Percentiles rank a stretch among this genome's conserved stretches.
Conservation (phyloP, 805 yeast species). For the Starmerella cellae region DNA sequence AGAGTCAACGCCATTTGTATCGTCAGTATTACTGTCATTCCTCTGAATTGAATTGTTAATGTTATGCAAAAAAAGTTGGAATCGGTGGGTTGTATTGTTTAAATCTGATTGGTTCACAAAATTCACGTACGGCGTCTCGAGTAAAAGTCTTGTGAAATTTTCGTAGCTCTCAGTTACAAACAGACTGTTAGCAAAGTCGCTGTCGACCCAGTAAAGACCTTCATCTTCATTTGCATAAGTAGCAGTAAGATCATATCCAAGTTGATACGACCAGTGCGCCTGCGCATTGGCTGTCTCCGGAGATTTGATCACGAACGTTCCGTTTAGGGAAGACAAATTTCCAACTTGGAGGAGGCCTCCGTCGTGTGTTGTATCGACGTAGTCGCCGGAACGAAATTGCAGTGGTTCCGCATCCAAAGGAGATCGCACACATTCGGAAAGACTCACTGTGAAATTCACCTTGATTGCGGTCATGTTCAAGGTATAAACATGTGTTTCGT, state of each 20-base stretch:
- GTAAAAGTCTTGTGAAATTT: conserved; percentile 10
- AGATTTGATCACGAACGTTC: conserved; percentile 4
- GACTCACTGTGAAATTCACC: conserved; percentile 2
- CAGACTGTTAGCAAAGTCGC: conserved; percentile 56
- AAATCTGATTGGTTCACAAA: conserved; percentile 7
- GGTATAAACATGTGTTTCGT: conserved; percentile 23
- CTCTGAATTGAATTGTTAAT: conserved; percentile 21
- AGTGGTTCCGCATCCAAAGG: conserved; percentile 5
- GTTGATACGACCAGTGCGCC: conserved; percentile 43
- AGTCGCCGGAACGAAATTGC: conserved; percentile 5
- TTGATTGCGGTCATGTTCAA: conserved; percentile 12
- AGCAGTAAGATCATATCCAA: conserved; percentile 41
- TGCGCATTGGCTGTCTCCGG: conserved; percentile 2
- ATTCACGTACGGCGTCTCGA: conserved; percentile 11
- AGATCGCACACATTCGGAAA: conserved; percentile 14
- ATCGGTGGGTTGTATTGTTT: conserved; percentile 9
- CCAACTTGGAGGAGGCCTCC: conserved; percentile 15
- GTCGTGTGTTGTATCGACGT: conserved; percentile 8
- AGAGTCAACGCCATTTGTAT: not conserved
- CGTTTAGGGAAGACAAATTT: conserved; percentile 7
- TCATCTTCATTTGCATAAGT: conserved; percentile 11
- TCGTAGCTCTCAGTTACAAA: conserved; percentile 36
- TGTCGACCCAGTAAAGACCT: conserved; percentile 41
- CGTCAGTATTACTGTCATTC: not conserved
- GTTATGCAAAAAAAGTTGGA: conserved; percentile 9